Evolutionary conservation across 73 alveolate genomes (phyloP).

Genomic region (Paramecium sexaurelia): DNA sequence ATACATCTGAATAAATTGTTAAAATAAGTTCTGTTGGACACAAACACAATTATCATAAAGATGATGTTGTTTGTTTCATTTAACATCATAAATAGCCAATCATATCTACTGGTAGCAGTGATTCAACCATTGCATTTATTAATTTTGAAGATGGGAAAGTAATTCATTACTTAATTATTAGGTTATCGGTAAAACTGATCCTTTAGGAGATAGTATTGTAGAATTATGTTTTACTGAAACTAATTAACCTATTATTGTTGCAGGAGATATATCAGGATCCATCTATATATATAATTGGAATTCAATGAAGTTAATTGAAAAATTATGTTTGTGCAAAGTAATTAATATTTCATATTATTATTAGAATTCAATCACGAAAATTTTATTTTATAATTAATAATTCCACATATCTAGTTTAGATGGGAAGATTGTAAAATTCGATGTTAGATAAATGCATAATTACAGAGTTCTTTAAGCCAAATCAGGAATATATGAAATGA

Average conservation of each 20-base stretch:
- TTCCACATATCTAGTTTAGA: conserved; percentile 28
- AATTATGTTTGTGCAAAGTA: conserved; percentile 12
- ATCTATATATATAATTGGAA: conserved; percentile 24
- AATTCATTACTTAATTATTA: background rate
- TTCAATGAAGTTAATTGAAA: conserved; percentile 6
- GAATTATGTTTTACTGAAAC: background rate
- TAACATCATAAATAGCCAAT: conserved; percentile 49
- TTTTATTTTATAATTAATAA: background rate
- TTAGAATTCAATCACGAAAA: conserved; percentile 3
- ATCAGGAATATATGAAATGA: conserved; percentile 57
- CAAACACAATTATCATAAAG: conserved; percentile 62
- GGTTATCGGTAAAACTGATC: background rate
- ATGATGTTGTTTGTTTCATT: conserved; percentile 39
- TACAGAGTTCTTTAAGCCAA: background rate
- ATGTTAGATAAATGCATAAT: conserved; percentile 13
- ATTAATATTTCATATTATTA: background rate
- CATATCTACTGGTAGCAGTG: conserved; percentile 60
- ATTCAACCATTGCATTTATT: conserved; percentile 32
- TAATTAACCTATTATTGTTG: conserved; percentile 11
- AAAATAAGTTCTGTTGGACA: background rate
- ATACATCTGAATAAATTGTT: conserved; percentile 20
- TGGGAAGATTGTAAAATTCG: conserved; percentile 32
- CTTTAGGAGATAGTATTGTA: background rate
- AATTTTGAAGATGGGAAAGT: conserved; percentile 62
- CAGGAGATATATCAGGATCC: conserved; percentile 12